Evolutionary conservation across 768 basidiomycete genomes (phyloP).

Genomic region (Termitomyces sp.): DNA sequence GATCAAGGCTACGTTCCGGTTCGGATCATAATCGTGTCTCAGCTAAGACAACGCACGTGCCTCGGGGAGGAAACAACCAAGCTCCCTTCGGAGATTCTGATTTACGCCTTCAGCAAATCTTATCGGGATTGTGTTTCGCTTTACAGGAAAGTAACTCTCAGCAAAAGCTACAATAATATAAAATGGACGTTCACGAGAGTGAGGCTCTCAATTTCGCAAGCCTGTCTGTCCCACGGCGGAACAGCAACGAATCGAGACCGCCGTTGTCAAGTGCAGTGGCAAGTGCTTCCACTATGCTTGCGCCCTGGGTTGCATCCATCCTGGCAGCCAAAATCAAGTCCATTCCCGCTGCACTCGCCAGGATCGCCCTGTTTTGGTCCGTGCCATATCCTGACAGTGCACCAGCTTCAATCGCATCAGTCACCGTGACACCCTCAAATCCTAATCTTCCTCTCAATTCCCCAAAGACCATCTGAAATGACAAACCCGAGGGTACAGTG

Average conservation of each 20-base stretch:
- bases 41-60: background rate
- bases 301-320: conserved; percentile 3
- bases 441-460: conserved; percentile 13
- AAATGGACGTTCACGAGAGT: background rate
- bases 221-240: conserved; percentile 6
- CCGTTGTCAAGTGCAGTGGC: conserved; percentile 11
- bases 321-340: conserved; percentile 10
- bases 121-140: too few species aligned
- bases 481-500: conserved; percentile 11
- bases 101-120: background rate
- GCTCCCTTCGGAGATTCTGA: too few species aligned
- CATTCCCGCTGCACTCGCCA: conserved; percentile 13
- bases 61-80: too few species aligned
- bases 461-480: conserved; percentile 3
- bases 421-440: conserved; percentile 12
- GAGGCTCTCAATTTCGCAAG: conserved; percentile 9
- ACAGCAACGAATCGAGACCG: conserved; percentile 6
- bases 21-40: background rate
- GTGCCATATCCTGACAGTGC: conserved; percentile 7
- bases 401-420: conserved; percentile 11
- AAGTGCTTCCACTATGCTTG: conserved; percentile 9
- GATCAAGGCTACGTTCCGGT: background rate
- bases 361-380: conserved; percentile 8
- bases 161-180: too few species aligned
- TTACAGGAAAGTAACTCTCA: too few species aligned